phyloP scores from a whole-genome alignment of 768 basidiomycete genomes.

The Collybiopsis luxurians region DNA sequence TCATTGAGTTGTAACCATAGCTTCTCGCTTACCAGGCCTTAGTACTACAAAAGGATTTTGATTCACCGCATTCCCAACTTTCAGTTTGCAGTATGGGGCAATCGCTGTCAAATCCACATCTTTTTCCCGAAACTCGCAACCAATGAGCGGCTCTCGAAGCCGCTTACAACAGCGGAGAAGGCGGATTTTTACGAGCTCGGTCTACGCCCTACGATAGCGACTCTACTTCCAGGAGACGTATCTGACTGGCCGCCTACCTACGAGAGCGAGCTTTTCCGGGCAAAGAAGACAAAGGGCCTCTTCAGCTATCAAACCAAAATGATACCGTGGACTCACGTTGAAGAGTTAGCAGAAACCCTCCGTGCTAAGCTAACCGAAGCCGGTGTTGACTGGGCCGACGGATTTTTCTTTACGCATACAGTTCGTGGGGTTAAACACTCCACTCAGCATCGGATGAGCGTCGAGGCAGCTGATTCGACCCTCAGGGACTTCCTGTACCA shows the following conservation, averaged over 20 bases:
- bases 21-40: background rate
- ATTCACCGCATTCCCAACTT: slow-evolving; percentile 28
- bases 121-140: slow-evolving; percentile 20
- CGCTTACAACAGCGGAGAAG: slow-evolving; percentile 9
- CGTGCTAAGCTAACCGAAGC: background rate
- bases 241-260: slow-evolving; percentile 25
- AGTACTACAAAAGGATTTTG: background rate
- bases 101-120: slow-evolving; percentile 17
- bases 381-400: slow-evolving; percentile 13
- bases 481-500: background rate
- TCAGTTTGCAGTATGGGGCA: slow-evolving; percentile 18
- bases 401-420: slow-evolving; percentile 25
- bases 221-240: background rate
- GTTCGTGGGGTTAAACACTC: slow-evolving; percentile 23
- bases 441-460: slow-evolving; percentile 11
- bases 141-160: background rate
- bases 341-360: background rate
- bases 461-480: background rate
- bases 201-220: slow-evolving; percentile 20
- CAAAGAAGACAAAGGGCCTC: slow-evolving; percentile 13
- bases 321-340: background rate
- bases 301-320: slow-evolving; percentile 16
- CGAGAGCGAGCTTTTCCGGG: slow-evolving; percentile 18
- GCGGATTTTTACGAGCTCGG: slow-evolving; percentile 20
- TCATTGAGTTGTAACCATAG: background rate